phyloP scores from a whole-genome alignment of 2,329 filamentous ascomycete genomes.

The Pestalotiopsis sp. region DNA sequence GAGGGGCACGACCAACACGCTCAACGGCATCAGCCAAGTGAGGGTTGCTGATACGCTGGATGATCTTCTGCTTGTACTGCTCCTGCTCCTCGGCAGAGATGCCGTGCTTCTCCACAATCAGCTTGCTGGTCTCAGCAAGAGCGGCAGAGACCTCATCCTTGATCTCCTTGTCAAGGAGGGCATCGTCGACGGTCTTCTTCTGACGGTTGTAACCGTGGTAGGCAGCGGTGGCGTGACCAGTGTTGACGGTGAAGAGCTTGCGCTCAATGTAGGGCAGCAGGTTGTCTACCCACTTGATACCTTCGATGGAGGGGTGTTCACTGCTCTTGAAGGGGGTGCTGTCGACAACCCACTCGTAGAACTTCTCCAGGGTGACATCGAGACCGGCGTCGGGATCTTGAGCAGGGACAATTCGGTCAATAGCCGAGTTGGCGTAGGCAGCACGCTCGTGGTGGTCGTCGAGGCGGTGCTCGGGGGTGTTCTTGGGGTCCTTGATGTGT shows the following conservation, averaged over 20 bases:
- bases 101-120: conserved; percentile 86
- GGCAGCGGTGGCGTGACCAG: conserved; percentile 90
- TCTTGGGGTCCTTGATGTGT: conserved; percentile 74
- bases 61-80: conserved; percentile 88
- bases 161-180: conserved; percentile 79
- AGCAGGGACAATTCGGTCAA: conserved; percentile 95
- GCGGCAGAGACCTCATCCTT: conserved; percentile 77
- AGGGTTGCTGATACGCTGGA: conserved; percentile 90
- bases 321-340: conserved; percentile 76
- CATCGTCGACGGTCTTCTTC: conserved; percentile 87
- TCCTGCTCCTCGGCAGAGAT: conserved; percentile 76
- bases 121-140: conserved; percentile 80
- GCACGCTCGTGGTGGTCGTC: conserved; percentile 72
- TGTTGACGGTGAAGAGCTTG: conserved; percentile 99
- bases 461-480: conserved; percentile 70
- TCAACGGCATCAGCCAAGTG: conserved; percentile 90
- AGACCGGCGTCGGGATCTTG: conserved; percentile 80
- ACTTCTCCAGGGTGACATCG: conserved; percentile 95
- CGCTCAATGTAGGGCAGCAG: conserved; percentile 96
- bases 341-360: conserved; percentile 99
- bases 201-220: conserved; percentile 90
- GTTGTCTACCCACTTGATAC: conserved; percentile 91
- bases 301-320: conserved; percentile 74
- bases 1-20: conserved; percentile 90
- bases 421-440: conserved; percentile 94